phyloP scores from a whole-genome alignment of 352 stramenopile genomes.

The Albugo candida region DNA sequence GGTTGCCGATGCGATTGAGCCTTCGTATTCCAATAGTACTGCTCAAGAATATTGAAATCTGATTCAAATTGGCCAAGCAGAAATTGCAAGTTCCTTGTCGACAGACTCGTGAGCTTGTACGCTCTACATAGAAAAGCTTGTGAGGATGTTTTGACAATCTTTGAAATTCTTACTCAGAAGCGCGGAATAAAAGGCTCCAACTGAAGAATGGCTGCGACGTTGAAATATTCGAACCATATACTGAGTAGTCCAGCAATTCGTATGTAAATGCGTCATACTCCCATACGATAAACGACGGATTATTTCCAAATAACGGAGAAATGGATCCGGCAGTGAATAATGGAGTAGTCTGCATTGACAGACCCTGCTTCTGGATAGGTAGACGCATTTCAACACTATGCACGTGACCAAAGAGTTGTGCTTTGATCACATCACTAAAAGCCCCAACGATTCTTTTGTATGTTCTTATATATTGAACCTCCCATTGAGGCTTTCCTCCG shows the following conservation, averaged over 20 bases:
- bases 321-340: conserved; percentile 68
- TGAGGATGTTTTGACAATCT: neutral
- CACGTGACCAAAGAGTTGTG: conserved; percentile 83
- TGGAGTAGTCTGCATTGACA: conserved; percentile 9
- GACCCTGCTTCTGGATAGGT: neutral
- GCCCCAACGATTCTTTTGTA: conserved; percentile 61
- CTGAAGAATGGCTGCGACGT: conserved; percentile 7
- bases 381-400: conserved; percentile 84
- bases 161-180: conserved; percentile 12
- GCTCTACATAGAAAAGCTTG: conserved; percentile 6
- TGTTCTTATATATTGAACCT: conserved; percentile 53
- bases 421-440: conserved; percentile 51
- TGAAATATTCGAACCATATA: conserved; percentile 39
- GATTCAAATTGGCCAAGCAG: neutral
- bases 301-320: conserved; percentile 78
- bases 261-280: conserved; percentile 43
- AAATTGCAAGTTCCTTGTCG: conserved; percentile 14
- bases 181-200: conserved; percentile 34
- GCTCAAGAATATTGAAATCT: conserved; percentile 21
- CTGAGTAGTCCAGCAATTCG: conserved; percentile 44
- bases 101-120: conserved; percentile 38
- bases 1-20: conserved; percentile 28
- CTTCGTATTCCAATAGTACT: conserved; percentile 77
- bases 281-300: conserved; percentile 83
- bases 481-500: conserved; percentile 63